Conservation (phyloP, 768 basidiomycete species). For the Dictyophora rubrovolvata region DNA sequence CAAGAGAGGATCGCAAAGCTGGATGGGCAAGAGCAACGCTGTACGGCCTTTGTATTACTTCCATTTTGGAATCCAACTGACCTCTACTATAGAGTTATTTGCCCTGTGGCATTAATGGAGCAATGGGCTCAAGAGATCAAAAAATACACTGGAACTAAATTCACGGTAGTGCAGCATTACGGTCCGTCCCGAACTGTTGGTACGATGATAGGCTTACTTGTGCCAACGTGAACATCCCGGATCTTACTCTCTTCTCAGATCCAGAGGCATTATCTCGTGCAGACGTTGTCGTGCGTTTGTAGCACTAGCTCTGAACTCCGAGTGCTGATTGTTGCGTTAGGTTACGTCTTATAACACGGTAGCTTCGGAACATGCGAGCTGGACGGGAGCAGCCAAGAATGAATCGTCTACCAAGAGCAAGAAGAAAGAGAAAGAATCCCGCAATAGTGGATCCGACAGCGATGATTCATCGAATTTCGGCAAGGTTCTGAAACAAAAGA, state of each 20-base stretch:
- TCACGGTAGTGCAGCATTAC: constrained; percentile 76
- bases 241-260: constrained; percentile 29
- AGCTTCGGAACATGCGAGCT: constrained; percentile 63
- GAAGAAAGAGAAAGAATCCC: constrained; percentile 22
- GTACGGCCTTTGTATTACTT: constrained; percentile 30
- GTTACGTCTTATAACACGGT: constrained; percentile 84
- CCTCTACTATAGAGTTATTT: constrained; percentile 53
- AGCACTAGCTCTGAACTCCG: background rate
- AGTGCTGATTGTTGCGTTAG: constrained; percentile 4
- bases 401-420: constrained; percentile 39
- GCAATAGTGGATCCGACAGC: constrained; percentile 24
- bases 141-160: constrained; percentile 47
- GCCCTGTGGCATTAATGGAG: constrained; percentile 75
- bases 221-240: background rate
- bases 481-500: constrained; percentile 30
- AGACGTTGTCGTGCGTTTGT: constrained; percentile 44
- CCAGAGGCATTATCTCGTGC: constrained; percentile 39
- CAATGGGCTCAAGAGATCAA: constrained; percentile 88
- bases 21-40: constrained; percentile 67
- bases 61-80: background rate
- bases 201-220: constrained; percentile 22
- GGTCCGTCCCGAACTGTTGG: constrained; percentile 64
- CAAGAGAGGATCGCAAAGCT: constrained; percentile 55
- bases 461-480: constrained; percentile 40
- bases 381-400: constrained; percentile 40